phyloP scores from a whole-genome alignment of 2,329 filamentous ascomycete species.

The Nannizziopsis arthrosporioides region DNA sequence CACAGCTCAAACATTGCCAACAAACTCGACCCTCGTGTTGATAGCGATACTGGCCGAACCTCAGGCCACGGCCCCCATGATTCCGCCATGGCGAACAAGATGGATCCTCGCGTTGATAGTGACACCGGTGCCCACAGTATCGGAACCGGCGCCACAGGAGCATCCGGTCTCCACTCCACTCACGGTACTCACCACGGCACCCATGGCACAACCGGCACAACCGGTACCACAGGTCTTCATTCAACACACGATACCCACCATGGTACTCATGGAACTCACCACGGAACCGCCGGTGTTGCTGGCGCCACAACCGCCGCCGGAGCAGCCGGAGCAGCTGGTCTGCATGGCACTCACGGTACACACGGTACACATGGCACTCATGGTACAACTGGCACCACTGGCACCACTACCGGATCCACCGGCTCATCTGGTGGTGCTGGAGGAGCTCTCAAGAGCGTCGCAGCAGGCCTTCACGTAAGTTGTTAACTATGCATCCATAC shows the following conservation, averaged over 20 bases:
- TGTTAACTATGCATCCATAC: not conserved
- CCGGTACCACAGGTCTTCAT: not conserved
- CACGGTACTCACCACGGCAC: not conserved
- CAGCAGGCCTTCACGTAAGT: conserved; percentile 30
- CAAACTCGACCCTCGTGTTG: not conserved
- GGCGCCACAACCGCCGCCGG: not conserved
- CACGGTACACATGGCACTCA: not conserved
- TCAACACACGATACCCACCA: not conserved
- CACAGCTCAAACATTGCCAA: not conserved
- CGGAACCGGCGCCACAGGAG: not conserved
- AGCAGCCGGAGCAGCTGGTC: not conserved
- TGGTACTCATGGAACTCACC: not conserved
- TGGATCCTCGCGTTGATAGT: conserved; percentile 17
- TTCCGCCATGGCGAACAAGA: conserved; percentile 13
- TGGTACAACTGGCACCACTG: not conserved
- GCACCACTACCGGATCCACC: not conserved
- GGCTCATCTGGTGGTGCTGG: conserved; percentile 14
- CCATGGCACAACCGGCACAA: not conserved
- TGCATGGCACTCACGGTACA: too few relatives aligned
- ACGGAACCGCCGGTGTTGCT: not conserved
- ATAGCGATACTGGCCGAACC: not conserved
- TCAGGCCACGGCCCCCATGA: conserved; percentile 1
- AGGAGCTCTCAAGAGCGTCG: conserved; percentile 20
- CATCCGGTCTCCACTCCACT: not conserved
- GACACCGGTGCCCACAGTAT: not conserved